Conservation (phyloP, 768 basidiomycete species). For the Termitomyces sp. region DNA sequence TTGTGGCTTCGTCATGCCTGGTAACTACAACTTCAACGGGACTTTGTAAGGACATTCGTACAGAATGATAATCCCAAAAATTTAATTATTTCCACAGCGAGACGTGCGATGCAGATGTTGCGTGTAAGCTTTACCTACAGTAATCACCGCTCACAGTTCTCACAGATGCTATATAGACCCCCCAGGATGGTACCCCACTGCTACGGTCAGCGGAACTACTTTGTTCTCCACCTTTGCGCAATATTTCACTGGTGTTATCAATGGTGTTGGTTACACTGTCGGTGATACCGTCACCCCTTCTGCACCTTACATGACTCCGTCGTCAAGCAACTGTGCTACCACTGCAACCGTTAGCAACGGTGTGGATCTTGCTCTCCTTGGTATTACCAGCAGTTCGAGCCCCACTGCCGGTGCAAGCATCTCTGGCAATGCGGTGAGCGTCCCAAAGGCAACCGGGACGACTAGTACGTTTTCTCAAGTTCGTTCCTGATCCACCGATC, state of each 20-base stretch:
- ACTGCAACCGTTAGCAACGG: constrained; percentile 33
- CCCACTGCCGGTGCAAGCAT: constrained; percentile 1
- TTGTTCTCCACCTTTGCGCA: constrained; percentile 39
- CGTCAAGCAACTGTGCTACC: constrained; percentile 34
- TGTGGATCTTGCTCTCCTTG: constrained; percentile 23
- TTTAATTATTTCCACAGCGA: constrained; percentile 19
- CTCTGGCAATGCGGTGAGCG: constrained; percentile 9
- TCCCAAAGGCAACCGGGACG: constrained; percentile 12
- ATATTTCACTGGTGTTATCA: constrained; percentile 30
- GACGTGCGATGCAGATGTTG: constrained; percentile 38
- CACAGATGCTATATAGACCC: constrained; percentile 22
- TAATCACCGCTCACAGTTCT: not conserved
- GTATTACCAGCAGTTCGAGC: constrained; percentile 11
- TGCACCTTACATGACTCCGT: constrained; percentile 27
- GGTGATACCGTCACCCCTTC: constrained; percentile 33
- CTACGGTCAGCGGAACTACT: constrained; percentile 28
- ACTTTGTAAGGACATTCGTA: constrained; percentile 27
- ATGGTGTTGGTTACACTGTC: constrained; percentile 31
- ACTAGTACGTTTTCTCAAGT: constrained; percentile 1
- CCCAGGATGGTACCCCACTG: constrained; percentile 40
- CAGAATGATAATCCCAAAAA: not conserved
- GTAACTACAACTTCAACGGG: constrained; percentile 35
- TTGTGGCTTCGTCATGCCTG: constrained; percentile 41
- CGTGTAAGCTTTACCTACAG: constrained; percentile 21
- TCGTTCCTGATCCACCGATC: not conserved